Conservation (phyloP, 148 eudicot species). For the Agrostemma githago region DNA sequence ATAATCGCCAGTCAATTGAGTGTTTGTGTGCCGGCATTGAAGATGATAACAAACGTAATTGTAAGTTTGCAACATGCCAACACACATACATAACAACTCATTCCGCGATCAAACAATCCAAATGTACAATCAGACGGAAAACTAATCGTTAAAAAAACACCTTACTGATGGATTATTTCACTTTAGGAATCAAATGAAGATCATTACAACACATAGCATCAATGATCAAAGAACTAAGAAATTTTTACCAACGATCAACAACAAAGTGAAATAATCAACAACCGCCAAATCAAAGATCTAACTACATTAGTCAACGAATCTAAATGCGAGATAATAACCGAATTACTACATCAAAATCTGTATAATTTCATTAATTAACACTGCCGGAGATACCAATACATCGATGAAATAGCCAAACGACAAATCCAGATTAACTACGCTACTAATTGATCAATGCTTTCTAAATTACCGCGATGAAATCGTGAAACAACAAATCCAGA, state of each 20-base stretch:
- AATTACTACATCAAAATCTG: background rate
- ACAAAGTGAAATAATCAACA: background rate
- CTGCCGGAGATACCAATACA: background rate
- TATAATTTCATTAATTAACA: background rate
- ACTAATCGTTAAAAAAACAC: background rate
- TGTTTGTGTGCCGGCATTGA: background rate
- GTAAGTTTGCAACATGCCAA: background rate
- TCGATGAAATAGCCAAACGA: background rate
- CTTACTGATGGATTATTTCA: background rate
- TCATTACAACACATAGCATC: background rate
- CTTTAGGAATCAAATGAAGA: background rate
- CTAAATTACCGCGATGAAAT: background rate
- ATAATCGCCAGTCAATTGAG: background rate
- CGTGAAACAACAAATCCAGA: background rate
- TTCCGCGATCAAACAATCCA: background rate
- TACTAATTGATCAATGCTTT: no score
- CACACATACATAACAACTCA: background rate
- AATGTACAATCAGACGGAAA: background rate
- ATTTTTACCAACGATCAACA: background rate
- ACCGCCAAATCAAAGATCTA: background rate
- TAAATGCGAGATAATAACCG: no score
- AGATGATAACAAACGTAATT: background rate
- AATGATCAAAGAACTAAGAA: background rate
- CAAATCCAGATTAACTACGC: background rate
- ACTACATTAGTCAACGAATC: background rate